Percentiles rank a stretch among this genome's conserved stretches.
Evolutionary conservation across 2,329 filamentous ascomycete genomes (phyloP).

Genomic region (Dothideomycetes sp.): DNA sequence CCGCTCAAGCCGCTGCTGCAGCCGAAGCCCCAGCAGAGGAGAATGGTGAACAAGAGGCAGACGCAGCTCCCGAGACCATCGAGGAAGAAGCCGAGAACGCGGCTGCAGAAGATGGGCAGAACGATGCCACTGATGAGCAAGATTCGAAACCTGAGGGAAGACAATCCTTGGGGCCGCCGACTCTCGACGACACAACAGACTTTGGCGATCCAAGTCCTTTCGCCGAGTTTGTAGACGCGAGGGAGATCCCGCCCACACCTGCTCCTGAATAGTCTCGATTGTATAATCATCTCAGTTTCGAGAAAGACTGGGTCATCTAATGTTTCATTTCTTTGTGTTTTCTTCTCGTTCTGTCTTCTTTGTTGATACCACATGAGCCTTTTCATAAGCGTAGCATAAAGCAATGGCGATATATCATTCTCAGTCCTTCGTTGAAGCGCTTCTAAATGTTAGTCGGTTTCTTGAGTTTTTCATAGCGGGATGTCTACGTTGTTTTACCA

Average conservation of each 20-base stretch:
- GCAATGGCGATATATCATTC: not conserved
- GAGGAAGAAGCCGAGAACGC: slow-evolving; percentile 18
- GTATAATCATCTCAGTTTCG: too few relatives aligned
- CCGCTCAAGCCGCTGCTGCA: slow-evolving; percentile 23
- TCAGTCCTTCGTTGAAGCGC: too few relatives aligned
- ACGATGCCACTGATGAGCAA: slow-evolving; percentile 15
- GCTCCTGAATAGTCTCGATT: slow-evolving; percentile 12
- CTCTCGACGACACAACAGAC: slow-evolving; percentile 15
- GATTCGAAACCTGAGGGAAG: not conserved
- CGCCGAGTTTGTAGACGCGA: slow-evolving; percentile 25
- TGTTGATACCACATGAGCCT: not conserved
- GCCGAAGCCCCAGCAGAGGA: slow-evolving; percentile 7
- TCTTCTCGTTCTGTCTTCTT: not conserved
- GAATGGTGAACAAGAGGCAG: slow-evolving; percentile 9
- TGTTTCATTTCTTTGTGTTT: not conserved
- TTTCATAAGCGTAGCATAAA: not conserved
- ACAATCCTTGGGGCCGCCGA: slow-evolving; percentile 14
- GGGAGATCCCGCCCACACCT: slow-evolving; percentile 18
- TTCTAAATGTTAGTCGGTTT: too few relatives aligned
- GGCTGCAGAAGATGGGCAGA: not conserved
- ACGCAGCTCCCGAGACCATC: slow-evolving; percentile 19
- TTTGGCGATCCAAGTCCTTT: slow-evolving; percentile 18
- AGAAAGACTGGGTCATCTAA: not conserved
- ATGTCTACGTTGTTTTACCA: too few relatives aligned
- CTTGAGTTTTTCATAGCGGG: too few relatives aligned